Base-by-base conservation (phyloP, 1,284 basidiomycete genomes). In the Ganoderma lucidum region DNA sequence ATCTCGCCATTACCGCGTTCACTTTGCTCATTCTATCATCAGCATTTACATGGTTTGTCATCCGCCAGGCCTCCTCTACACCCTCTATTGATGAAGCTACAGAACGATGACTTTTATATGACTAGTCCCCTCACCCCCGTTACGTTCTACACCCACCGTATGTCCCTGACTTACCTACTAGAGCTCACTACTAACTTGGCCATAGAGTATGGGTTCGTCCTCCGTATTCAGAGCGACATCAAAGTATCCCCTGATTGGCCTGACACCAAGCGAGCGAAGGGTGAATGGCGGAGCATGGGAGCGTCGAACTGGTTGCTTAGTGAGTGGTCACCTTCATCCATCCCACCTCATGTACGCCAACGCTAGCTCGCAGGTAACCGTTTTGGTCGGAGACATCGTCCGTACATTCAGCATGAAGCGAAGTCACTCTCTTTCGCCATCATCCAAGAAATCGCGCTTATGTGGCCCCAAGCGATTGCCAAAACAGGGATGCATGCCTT, bases 321-420 rank as follows among this genome's bases (percentile, higher is more conserved):
- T 77, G 60, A 66, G 76, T 70, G 41, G 65, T 37, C 8, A 23
- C 17, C 44, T 44, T n/a, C 23, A 48, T 35, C 17, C 30, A 17
- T 37, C 55, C 51, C 48, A 45, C 37, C 12, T 28, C 32, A 28
- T 48, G 23, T 12, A 44, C 28, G 32, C 28, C 9, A 6, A 53
- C 48, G 23, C 4, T 28, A 28, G 17, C 12, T 17, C 3, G 5
- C 71, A 80, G 81, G 78, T 69, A 72, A 75, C 63, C 80, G 83
- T 19, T 84, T 84, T 70, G 79, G 82, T n/a, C 72, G 66, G 41
- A 77, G 82, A 1, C 68, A 68, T 10, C 78, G 83, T 12, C 80
- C 83, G 6, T 84, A 84, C 71, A 77, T 83, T 58, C 76, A 78
- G 15, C 83, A 85, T 71, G 79, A 83, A 63, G 82, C 80, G 28